These are phyloP conservation scores for Eragrostis tef DNA, from an alignment of 202 grass and related monocot genomes.

Conservation along the genomic window DNA sequence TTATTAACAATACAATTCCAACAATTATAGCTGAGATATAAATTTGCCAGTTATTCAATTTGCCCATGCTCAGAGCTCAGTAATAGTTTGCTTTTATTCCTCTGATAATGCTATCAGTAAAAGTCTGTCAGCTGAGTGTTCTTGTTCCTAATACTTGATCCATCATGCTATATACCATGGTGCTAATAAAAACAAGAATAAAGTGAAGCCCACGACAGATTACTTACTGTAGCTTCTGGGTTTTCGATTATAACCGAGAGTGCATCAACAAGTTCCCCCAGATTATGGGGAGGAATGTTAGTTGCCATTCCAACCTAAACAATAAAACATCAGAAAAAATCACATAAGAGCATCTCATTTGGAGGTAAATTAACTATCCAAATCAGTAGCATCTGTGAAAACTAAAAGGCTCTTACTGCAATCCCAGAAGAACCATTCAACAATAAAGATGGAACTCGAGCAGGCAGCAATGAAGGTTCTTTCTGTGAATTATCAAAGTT, in stretches of 20 bases:
- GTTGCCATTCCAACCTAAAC: slow-evolving; percentile 97
- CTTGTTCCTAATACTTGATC: slow-evolving; percentile 25
- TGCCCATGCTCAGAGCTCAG: neutral
- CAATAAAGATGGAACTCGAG: slow-evolving; percentile 86
- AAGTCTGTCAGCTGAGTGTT: slow-evolving; percentile 18
- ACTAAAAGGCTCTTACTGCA: slow-evolving; percentile 66
- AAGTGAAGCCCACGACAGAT: slow-evolving; percentile 28
- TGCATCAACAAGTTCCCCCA: slow-evolving; percentile 91
- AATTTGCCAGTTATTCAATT: slow-evolving; percentile 22
- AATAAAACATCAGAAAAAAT: slow-evolving; percentile 39
- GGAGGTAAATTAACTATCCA: slow-evolving; percentile 28
- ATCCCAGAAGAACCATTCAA: slow-evolving; percentile 96
- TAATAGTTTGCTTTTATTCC: neutral
- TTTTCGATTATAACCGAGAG: slow-evolving; percentile 87
- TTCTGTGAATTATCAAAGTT: slow-evolving; percentile 99
- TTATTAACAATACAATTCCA: slow-evolving; percentile 30
- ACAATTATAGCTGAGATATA: neutral
- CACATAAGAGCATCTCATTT: slow-evolving; percentile 27
- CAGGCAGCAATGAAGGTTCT: slow-evolving; percentile 90
- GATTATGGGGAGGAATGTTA: slow-evolving; percentile 99
- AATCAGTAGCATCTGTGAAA: slow-evolving; percentile 35
- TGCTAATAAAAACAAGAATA: slow-evolving; percentile 28
- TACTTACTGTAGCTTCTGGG: slow-evolving; percentile 87
- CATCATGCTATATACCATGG: slow-evolving; percentile 25
- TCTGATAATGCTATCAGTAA: slow-evolving; percentile 13